These are phyloP conservation scores for Fusarium sp. DNA, from an alignment of 2,329 filamentous ascomycete species.

Conservation along the genomic window DNA sequence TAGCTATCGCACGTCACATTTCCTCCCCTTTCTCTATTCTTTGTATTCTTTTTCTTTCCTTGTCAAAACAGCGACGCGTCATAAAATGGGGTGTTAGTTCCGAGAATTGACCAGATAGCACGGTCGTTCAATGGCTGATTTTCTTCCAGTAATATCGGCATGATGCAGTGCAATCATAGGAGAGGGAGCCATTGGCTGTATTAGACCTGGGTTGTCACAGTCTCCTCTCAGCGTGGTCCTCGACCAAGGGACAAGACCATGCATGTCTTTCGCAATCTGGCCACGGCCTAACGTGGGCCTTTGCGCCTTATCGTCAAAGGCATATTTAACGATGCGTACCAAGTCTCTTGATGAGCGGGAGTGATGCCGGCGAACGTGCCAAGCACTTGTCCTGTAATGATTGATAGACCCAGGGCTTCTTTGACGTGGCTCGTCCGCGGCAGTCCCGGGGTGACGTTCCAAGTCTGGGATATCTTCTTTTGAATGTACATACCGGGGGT, in stretches of 20 bases:
- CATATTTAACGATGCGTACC: constrained; percentile 11
- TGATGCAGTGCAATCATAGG: constrained; percentile 12
- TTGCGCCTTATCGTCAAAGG: constrained; percentile 7
- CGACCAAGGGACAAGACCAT: constrained; percentile 24
- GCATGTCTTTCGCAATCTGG: constrained; percentile 20
- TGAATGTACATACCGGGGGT: constrained; percentile 5
- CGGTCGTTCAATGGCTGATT: constrained; percentile 11
- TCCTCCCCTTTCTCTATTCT: constrained; percentile 18
- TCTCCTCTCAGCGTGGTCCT: constrained; percentile 23
- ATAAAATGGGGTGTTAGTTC: constrained; percentile 18
- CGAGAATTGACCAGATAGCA: constrained; percentile 16
- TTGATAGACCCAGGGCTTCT: constrained; percentile 5
- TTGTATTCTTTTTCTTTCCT: constrained; percentile 6
- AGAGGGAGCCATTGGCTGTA: constrained; percentile 30
- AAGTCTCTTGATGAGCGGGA: constrained; percentile 16
- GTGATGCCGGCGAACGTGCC: constrained; percentile 8
- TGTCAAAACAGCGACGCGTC: constrained; percentile 28
- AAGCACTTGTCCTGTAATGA: constrained; percentile 1
- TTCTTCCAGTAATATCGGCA: constrained; percentile 24
- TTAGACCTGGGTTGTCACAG: constrained; percentile 13
- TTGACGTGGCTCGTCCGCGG: constrained; percentile 15
- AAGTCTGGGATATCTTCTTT: constrained; percentile 20
- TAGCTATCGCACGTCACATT: constrained; percentile 18
- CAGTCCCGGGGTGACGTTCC: constrained; percentile 14
- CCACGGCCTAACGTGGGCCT: constrained; percentile 3